Evolutionary conservation across 768 basidiomycete genomes (phyloP), one percentile per base, ranked within the genome.

Genomic region (Tubosaeta sp.): DNA sequence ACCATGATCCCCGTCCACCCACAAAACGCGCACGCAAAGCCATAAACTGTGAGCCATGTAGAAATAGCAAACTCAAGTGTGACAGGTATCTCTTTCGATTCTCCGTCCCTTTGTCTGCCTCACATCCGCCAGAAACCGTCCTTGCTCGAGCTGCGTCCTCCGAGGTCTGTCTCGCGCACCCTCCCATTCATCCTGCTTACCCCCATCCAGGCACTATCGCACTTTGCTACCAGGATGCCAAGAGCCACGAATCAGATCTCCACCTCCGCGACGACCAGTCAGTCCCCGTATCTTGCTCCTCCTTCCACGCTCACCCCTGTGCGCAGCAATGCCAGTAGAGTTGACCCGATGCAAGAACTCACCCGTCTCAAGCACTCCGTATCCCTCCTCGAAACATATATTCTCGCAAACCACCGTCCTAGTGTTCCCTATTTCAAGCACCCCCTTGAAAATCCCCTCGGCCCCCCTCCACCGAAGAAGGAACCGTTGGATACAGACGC

Each of bases 41-140:
- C 16, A 90, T 92, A 59, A 92, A 92, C 71, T 92, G 90, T 63
- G 88, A 90, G 60, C 90, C 90, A 3, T 92, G 90, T 72, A 78
- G 90, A 63, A 86, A 83, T 59, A 87, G 84, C 75, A 90, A 91
- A 71, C 81, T 91, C 59, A 90, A 92, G 71, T 92, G 90, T 73
- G 90, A 92, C 69, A 83, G 88, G 88, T 86, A 24, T 31, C n/a
- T 21, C 30, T 4, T 19, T n/a, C 49, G 18, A 21, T 13, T 21
- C 24, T n/a, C 12, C 27, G 21, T 3, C 27, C 34, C 34, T 13
- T 12, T 6, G 24, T 5, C 3, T 1, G 1, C 14, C 36, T 31
- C 50, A 49, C 51, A 36, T 29, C 50, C 45, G 1, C 35, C 65
- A 90, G 90, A 69, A 90, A 86, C 61, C 83, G 88, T 11, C 90